A percentile compares a stretch with the other conserved stretches of the same genome.
Evolutionary conservation across 2,329 filamentous ascomycete genomes (phyloP).

Genomic region (Paecilomyces variotii): DNA sequence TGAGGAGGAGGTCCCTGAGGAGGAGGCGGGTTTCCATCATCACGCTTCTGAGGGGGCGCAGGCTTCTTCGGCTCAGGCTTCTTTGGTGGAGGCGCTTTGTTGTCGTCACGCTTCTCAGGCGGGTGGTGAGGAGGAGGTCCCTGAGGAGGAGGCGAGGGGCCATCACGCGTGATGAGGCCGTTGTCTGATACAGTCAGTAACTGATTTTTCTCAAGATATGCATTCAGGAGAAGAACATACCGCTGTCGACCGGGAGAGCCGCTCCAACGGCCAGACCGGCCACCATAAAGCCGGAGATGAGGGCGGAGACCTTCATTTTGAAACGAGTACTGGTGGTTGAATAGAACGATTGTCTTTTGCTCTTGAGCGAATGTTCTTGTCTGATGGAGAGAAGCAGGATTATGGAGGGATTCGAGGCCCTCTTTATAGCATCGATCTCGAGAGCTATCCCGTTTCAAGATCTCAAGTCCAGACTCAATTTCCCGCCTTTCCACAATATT

Average conservation of each 20-base stretch:
- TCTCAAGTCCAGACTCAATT: background rate
- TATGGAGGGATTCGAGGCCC: background rate
- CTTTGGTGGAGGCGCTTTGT: too few species aligned
- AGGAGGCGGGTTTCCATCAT: too few species aligned
- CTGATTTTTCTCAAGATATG: background rate
- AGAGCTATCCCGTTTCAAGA: background rate
- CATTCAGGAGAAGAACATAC: background rate
- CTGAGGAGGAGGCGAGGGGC: background rate
- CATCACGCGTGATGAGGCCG: background rate
- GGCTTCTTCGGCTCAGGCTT: background rate
- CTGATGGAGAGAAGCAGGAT: background rate
- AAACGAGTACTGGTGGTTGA: background rate
- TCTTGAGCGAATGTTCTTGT: background rate
- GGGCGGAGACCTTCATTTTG: background rate
- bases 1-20: too few species aligned
- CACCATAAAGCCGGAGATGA: background rate
- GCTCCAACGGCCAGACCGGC: background rate
- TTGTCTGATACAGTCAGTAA: background rate
- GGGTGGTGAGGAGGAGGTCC: background rate
- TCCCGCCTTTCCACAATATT: background rate
- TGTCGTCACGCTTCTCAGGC: background rate
- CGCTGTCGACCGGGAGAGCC: background rate
- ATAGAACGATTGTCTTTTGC: background rate
- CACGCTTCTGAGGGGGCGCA: background rate
- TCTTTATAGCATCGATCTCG: background rate